Conservation (phyloP, 106 monocot genomes). For the Dendrobium officinale region DNA sequence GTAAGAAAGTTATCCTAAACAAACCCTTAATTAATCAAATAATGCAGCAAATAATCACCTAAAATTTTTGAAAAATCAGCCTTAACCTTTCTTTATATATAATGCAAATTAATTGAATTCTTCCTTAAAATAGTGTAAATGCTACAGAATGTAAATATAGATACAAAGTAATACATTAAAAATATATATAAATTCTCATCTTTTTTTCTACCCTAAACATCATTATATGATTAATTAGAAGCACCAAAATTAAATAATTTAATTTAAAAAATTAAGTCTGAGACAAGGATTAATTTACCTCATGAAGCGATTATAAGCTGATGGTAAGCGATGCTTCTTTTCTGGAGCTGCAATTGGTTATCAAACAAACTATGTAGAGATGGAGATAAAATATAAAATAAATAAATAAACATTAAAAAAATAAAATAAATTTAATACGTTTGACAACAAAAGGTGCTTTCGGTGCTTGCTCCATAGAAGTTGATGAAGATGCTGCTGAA, state of each 20-base stretch:
- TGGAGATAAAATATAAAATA: background rate
- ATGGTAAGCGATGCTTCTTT: conserved; percentile 93
- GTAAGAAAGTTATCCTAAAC: too few species aligned
- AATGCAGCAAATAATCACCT: too few species aligned
- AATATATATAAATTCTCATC: too few species aligned
- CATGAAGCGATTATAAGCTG: conserved; percentile 97
- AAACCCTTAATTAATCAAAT: too few species aligned
- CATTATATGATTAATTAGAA: background rate
- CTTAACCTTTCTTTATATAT: too few species aligned
- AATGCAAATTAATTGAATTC: too few species aligned
- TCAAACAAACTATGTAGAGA: background rate
- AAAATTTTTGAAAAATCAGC: too few species aligned
- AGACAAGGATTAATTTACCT: conserved; percentile 41
- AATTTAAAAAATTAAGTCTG: background rate
- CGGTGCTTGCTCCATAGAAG: conserved; percentile 17
- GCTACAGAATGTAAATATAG: too few species aligned
- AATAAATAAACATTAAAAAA: background rate
- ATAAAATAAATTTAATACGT: conserved; percentile 21
- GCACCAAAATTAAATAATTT: background rate
- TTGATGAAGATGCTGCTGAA: conserved; percentile 24
- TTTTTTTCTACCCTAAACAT: background rate
- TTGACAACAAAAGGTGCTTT: conserved; percentile 58
- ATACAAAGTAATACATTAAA: too few species aligned
- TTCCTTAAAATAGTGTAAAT: too few species aligned
- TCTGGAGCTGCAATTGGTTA: conserved; percentile 59